Base-by-base conservation (phyloP, 345 rosid genomes). In the Eucalyptus tenuipes region DNA sequence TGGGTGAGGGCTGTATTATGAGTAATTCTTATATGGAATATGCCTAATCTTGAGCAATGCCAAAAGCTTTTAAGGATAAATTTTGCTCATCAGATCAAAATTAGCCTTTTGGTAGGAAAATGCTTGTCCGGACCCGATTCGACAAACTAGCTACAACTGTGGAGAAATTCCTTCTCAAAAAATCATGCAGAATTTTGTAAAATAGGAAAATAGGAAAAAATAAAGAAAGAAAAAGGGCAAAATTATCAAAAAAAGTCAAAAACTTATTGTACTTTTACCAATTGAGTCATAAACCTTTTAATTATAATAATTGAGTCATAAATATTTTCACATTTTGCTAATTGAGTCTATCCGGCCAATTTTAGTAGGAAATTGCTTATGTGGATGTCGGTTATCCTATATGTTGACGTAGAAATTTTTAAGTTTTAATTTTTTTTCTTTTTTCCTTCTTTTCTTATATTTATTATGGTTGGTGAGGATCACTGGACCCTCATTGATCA, bases 291-390 rank as follows among this genome's bases (percentile, higher is more conserved):
- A 22, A 55, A 55, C 1, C 0, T 55, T 22, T 55, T 22, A 55
- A 10, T 9, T 55, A 22, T 55, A 52, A 52, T 52, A 52, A 52
- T 52, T 0, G 0, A 3, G 1, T 52, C 4, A 3, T 52, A 18
- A 52, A 52, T 52, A 52, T 18, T 52, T 52, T 18, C 0, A 52
- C 24, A 52, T 1, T 52, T 52, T 55, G 1, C 1, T 55, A 55
- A 24, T 55, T 55, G 6, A 24, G 0, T 55, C 0, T 10, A 55
- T 55, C 6, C 0, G 0, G 6, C 29, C 61, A 9, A 55, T 55
- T 55, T 55, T 10, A 0, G 1, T 0, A 24, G 6, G 5, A 55
- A 9, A 4, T 53, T 24, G 1, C 0, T 9, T 0, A 55, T 0
- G 0, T 55, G 1, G 3, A 55, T 55, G 11, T 24, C 1, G 1